A percentile compares a stretch with the other conserved stretches of the same genome.
phyloP scores from a whole-genome alignment of 805 yeast genomes.

The Starmerella sp. region DNA sequence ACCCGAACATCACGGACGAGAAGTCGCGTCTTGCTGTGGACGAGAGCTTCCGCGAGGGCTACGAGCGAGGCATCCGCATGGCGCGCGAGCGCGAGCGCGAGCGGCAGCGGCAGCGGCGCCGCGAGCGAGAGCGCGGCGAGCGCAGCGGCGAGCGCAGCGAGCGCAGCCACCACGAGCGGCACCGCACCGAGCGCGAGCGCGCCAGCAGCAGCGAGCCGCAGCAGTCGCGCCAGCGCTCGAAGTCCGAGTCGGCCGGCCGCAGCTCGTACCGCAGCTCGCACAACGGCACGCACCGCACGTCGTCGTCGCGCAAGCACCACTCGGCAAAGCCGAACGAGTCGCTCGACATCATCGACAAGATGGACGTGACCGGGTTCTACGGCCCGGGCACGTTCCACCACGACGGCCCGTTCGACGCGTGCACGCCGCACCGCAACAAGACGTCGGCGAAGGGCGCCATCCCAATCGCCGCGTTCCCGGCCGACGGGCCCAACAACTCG shows the following conservation, averaged over 20 bases:
- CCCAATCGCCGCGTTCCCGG: constrained; percentile 92
- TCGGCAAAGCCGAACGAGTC: constrained; percentile 41
- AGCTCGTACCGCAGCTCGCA: not conserved
- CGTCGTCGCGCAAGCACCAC: constrained; percentile 2
- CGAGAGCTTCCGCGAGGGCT: constrained; percentile 20
- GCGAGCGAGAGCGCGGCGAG: constrained; percentile 5
- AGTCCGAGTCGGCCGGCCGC: constrained; percentile 17
- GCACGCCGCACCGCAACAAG: constrained; percentile 91
- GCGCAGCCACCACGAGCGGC: not conserved
- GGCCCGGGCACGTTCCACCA: constrained; percentile 94
- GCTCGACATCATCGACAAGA: constrained; percentile 85
- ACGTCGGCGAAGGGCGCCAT: constrained; percentile 26
- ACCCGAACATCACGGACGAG: constrained; percentile 18
- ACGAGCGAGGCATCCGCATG: constrained; percentile 21
- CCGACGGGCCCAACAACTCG: constrained; percentile 85
- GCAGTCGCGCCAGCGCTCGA: constrained; percentile 18
- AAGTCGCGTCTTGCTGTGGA: constrained; percentile 13
- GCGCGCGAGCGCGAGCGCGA: constrained; percentile 20
- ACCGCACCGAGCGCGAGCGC: not conserved
- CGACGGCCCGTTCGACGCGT: constrained; percentile 98
- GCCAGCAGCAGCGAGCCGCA: not conserved
- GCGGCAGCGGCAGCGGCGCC: constrained; percentile 10
- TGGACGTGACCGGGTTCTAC: constrained; percentile 90
- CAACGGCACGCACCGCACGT: constrained; percentile 1
- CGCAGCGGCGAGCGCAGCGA: not conserved